A percentile compares a stretch with the other conserved stretches of the same genome.
phyloP scores from a whole-genome alignment of 2,329 filamentous ascomycete species.

The Aspergillus sergii region DNA sequence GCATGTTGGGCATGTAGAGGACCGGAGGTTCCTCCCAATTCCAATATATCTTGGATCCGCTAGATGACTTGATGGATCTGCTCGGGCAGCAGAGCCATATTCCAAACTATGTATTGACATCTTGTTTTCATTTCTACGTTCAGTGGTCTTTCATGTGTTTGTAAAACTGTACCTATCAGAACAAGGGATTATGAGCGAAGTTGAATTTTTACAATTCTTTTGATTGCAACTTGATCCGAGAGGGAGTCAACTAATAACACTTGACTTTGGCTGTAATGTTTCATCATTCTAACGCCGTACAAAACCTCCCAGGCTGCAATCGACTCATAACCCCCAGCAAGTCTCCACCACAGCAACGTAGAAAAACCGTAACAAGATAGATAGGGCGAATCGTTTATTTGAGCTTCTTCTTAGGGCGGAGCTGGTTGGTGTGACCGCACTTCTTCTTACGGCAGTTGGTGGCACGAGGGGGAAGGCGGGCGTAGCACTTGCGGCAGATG shows the following conservation, averaged over 20 bases:
- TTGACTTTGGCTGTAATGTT: conserved; percentile 40
- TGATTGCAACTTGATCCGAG: conserved; percentile 37
- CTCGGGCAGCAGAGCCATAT: conserved; percentile 17
- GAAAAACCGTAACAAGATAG: conserved; percentile 50
- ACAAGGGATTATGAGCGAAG: conserved; percentile 9
- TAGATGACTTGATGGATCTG: conserved; percentile 11
- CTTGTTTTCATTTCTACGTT: conserved; percentile 1
- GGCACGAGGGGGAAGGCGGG: conserved; percentile 92
- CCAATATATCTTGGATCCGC: background rate
- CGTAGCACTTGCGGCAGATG: conserved; percentile 99
- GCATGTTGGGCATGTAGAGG: conserved; percentile 31
- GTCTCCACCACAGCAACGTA: conserved; percentile 39
- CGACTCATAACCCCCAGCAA: conserved; percentile 34
- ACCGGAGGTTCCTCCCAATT: background rate
- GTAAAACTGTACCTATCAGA: conserved; percentile 17
- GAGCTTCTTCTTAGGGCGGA: conserved; percentile 99
- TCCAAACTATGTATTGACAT: background rate
- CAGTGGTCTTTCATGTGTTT: conserved; percentile 8
- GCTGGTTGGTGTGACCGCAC: conserved; percentile 99
- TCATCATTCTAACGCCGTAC: conserved; percentile 45
- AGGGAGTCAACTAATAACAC: conserved; percentile 39
- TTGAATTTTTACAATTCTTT: conserved; percentile 42
- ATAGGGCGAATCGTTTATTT: conserved; percentile 62
- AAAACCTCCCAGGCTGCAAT: conserved; percentile 39
- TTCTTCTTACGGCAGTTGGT: conserved; percentile 99